These are phyloP conservation scores for Polygonum maritimum DNA, from an alignment of 148 eudicot species.

Conservation along the genomic window DNA sequence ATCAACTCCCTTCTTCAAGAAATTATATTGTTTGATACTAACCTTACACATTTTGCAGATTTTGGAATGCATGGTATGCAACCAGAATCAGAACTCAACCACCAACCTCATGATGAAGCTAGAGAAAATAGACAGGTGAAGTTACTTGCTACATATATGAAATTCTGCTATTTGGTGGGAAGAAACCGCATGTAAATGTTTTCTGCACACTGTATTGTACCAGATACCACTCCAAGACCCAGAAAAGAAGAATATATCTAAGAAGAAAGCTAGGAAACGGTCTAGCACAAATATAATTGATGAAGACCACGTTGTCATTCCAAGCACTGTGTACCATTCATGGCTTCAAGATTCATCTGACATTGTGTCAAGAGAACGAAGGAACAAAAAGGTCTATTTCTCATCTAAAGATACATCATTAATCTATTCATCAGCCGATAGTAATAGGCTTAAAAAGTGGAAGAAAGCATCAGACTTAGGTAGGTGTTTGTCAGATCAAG, in stretches of 20 bases:
- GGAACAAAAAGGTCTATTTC: constrained; percentile 44
- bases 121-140: not conserved
- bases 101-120: constrained; percentile 6
- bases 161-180: not conserved
- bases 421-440: not conserved
- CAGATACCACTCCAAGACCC: constrained; percentile 23
- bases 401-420: not conserved
- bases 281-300: constrained; percentile 43
- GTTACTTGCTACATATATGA: not conserved
- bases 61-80: not conserved
- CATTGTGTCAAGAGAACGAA: constrained; percentile 41
- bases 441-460: no score
- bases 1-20: not conserved
- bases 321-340: constrained; percentile 69
- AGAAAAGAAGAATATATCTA: constrained; percentile 25
- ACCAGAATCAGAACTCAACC: not conserved
- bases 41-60: not conserved
- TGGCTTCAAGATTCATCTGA: constrained; percentile 81
- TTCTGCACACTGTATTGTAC: constrained; percentile 6
- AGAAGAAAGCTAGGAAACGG: constrained; percentile 40
- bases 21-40: not conserved
- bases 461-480: not conserved
- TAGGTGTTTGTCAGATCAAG: not conserved
- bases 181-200: not conserved
- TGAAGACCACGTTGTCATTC: constrained; percentile 65